phyloP scores from a whole-genome alignment of 371 early-diverging fungal genomes.

The Mortierella sp. region DNA sequence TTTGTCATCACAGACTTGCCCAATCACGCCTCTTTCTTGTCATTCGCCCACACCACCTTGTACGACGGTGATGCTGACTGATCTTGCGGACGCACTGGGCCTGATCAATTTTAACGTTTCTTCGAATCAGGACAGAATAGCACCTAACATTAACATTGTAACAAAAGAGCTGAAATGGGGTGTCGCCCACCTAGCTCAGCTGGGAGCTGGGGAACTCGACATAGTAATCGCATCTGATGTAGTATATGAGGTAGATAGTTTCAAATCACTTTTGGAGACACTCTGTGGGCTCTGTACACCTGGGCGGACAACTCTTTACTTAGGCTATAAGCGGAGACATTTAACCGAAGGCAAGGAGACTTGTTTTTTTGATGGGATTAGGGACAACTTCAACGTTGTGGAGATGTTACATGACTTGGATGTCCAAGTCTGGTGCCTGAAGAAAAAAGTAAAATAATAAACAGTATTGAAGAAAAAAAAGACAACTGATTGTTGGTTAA shows the following conservation, averaged over 20 bases:
- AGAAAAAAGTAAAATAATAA: constrained; percentile 1
- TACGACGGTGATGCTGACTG: constrained; percentile 59
- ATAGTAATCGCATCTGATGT: constrained; percentile 74
- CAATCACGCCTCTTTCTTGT: not conserved
- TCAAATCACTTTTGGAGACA: constrained; percentile 62
- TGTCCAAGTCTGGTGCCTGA: constrained; percentile 23
- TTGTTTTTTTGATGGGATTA: constrained; percentile 59
- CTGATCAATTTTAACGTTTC: constrained; percentile 60
- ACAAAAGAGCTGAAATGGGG: constrained; percentile 56
- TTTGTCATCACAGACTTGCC: not conserved
- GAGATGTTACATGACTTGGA: constrained; percentile 16
- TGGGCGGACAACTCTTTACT: constrained; percentile 60
- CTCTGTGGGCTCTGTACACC: constrained; percentile 60
- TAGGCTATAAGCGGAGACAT: constrained; percentile 71
- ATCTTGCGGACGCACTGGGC: constrained; percentile 64
- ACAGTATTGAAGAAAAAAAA: not conserved
- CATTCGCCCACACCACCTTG: not conserved
- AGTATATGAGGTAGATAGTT: constrained; percentile 66
- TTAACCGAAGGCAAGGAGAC: constrained; percentile 58
- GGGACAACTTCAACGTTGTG: constrained; percentile 11
- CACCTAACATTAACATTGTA: constrained; percentile 13
- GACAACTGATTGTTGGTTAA: constrained; percentile 4
- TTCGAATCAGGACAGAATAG: constrained; percentile 47
- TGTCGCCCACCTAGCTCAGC: constrained; percentile 44
- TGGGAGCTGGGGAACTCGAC: constrained; percentile 58